Evolutionary conservation across 371 early-diverging fungal species (phyloP).

Genomic region (Cokeromyces recurvatus): DNA sequence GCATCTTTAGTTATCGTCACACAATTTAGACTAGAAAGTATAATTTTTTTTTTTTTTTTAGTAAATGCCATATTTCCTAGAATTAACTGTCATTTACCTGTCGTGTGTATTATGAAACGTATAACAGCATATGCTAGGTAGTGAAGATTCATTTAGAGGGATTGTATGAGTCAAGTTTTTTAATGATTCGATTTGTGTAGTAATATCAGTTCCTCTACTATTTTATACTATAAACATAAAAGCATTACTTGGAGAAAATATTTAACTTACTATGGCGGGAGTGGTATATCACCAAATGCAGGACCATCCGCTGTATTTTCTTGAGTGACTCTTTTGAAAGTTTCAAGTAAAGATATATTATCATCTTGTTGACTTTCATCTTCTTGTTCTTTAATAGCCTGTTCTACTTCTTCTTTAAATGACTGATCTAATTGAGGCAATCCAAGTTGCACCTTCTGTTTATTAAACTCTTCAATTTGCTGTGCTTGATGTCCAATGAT

Average conservation of each 20-base stretch:
- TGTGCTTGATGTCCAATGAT: conserved; percentile 75
- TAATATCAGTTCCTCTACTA: conserved; percentile 68
- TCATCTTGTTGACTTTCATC: not conserved
- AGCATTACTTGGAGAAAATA: not conserved
- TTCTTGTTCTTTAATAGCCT: conserved; percentile 31
- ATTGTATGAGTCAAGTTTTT: conserved; percentile 81
- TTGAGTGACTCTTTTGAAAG: conserved; percentile 34
- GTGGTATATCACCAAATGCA: conserved; percentile 43
- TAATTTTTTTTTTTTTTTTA: too few species aligned
- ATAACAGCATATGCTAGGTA: conserved; percentile 94
- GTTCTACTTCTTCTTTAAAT: conserved; percentile 40
- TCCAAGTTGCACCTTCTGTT: conserved; percentile 41
- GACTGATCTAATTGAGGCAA: conserved; percentile 29
- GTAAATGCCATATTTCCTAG: too few species aligned
- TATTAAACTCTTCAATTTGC: conserved; percentile 81
- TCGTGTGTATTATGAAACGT: conserved; percentile 96
- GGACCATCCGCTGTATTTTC: conserved; percentile 39
- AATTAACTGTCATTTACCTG: conserved; percentile 29
- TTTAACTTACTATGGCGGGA: conserved; percentile 68
- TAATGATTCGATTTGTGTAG: conserved; percentile 64
- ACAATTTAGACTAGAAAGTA: conserved; percentile 65
- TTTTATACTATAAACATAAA: not conserved
- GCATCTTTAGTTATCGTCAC: conserved; percentile 68
- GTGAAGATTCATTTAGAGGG: conserved; percentile 59
- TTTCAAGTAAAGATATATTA: conserved; percentile 31